These are phyloP conservation scores for Leishmania major DNA, from an alignment of 208 protist genomes.

Conservation along the genomic window DNA sequence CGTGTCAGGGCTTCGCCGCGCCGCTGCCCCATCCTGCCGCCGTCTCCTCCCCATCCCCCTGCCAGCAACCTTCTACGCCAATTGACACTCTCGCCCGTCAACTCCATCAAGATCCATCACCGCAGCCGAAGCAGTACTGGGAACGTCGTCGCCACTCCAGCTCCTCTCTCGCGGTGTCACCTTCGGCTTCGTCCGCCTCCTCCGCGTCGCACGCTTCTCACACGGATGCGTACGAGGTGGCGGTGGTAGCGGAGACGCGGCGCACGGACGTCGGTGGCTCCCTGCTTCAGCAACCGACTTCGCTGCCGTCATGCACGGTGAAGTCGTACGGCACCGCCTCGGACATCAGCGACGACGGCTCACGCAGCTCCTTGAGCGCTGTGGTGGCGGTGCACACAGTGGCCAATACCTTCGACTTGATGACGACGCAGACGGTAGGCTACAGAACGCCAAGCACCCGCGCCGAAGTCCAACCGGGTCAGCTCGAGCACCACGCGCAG, in stretches of 20 bases:
- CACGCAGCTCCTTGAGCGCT: conserved; percentile 5
- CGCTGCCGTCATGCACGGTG: neutral
- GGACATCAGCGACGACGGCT: conserved; percentile 10
- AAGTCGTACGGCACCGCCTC: conserved; percentile 28
- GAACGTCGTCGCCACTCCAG: neutral
- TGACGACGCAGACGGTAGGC: neutral
- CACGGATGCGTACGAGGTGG: neutral
- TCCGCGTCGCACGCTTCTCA: neutral
- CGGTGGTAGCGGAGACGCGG: neutral
- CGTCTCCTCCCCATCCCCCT: neutral
- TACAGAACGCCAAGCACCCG: neutral
- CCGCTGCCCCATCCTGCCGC: neutral
- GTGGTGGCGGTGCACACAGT: neutral
- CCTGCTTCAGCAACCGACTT: conserved; percentile 1
- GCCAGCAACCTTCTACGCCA: neutral
- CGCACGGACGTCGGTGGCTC: neutral
- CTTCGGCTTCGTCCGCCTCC: neutral
- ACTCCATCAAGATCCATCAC: neutral
- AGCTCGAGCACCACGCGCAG: neutral
- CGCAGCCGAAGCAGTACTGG: neutral
- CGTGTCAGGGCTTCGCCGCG: neutral
- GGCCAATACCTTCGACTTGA: neutral
- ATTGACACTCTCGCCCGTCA: neutral
- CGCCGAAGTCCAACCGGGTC: neutral
- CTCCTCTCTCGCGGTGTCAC: neutral